Conservation (phyloP, 2,329 filamentous ascomycete genomes). For the Stagonosporopsis chrysanthemi region DNA sequence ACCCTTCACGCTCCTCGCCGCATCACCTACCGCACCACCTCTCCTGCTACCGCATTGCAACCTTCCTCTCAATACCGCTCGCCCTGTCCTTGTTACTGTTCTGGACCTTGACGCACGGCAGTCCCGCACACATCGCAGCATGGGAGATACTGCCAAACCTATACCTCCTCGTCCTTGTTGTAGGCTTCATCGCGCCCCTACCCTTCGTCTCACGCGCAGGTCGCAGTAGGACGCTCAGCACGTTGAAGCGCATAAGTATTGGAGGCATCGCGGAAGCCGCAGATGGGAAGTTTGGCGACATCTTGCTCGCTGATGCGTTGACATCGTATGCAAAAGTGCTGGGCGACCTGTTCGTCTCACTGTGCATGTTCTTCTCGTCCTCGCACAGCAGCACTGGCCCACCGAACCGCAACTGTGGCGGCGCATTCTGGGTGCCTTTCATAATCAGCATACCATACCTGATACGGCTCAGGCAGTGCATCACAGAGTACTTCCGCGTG, state of each 20-base stretch:
- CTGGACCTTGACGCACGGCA: constrained; percentile 79
- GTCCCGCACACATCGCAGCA: constrained; percentile 71
- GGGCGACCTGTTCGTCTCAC: constrained; percentile 84
- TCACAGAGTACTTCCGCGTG: constrained; percentile 85
- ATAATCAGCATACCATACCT: constrained; percentile 83
- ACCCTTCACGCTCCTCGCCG: constrained; percentile 75
- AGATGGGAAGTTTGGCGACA: constrained; percentile 94
- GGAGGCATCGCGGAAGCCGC: constrained; percentile 86
- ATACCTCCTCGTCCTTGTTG: constrained; percentile 76
- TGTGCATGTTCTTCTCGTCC: constrained; percentile 87
- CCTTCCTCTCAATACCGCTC: constrained; percentile 76
- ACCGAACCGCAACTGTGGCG: constrained; percentile 84
- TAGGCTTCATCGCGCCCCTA: constrained; percentile 76
- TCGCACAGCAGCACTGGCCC: constrained; percentile 77
- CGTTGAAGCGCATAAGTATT: constrained; percentile 77
- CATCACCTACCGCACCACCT: constrained; percentile 77
- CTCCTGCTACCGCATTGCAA: constrained; percentile 86
- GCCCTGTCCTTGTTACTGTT: constrained; percentile 77
- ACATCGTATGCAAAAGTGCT: constrained; percentile 95
- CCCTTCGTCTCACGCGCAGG: constrained; percentile 73
- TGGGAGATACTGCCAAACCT: constrained; percentile 88
- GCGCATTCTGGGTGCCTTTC: constrained; percentile 78
- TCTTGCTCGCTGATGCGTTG: constrained; percentile 89
- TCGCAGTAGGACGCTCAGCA: constrained; percentile 76
- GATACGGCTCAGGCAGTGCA: constrained; percentile 89